Evolutionary conservation across 2,329 filamentous ascomycete species (phyloP).

Genomic region (Fusarium compactum): DNA sequence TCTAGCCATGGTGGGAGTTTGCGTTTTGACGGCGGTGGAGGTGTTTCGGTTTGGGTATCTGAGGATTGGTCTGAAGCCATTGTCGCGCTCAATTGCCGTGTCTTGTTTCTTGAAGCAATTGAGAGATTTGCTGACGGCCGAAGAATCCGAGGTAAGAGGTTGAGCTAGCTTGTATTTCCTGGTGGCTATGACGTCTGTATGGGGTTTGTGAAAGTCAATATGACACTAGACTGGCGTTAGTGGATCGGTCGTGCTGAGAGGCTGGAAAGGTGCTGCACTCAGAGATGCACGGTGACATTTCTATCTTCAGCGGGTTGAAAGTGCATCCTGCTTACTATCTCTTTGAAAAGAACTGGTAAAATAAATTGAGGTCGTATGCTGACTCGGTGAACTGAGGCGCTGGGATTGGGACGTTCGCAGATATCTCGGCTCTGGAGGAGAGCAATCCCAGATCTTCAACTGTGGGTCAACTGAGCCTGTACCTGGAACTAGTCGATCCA

Average conservation of each 20-base stretch:
- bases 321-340: not conserved
- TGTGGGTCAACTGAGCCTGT: not conserved
- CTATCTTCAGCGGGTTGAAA: not conserved
- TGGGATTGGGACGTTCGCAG: too few species aligned
- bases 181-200: conserved; percentile 16
- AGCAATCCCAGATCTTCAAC: not conserved
- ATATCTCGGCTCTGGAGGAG: not conserved
- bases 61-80: conserved; percentile 22
- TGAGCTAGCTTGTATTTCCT: not conserved
- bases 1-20: conserved; percentile 53
- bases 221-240: conserved; percentile 3
- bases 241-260: not conserved
- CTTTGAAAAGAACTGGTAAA: not conserved
- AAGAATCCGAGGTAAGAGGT: not conserved
- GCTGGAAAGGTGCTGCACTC: not conserved
- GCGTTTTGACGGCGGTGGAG: not conserved
- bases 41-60: not conserved
- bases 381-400: not conserved
- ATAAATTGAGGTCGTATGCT: not conserved
- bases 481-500: not conserved
- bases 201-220: not conserved
- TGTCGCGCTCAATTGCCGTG: not conserved
- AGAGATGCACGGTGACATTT: not conserved
- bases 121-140: not conserved
- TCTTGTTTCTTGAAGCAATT: not conserved